Percentiles rank a stretch among this genome's conserved stretches.
Evolutionary conservation across 768 basidiomycete species (phyloP).

Genomic region (Trametes cubensis): DNA sequence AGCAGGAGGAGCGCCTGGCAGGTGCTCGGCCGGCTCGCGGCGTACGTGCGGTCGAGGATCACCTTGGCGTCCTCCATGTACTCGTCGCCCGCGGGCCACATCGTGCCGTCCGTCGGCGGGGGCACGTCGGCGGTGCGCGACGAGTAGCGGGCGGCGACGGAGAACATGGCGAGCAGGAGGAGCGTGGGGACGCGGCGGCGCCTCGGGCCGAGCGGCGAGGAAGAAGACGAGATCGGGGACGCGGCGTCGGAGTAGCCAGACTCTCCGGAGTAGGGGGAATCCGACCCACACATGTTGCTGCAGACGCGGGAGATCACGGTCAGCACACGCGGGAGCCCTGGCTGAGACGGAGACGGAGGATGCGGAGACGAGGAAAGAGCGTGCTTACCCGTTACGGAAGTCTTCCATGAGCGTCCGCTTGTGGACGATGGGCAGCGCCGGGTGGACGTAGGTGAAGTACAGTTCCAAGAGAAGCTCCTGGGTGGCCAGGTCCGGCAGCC

Average conservation of each 20-base stretch:
- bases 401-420: slow-evolving; percentile 68
- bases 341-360: neutral
- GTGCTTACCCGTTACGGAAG: slow-evolving; percentile 45
- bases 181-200: slow-evolving; percentile 59
- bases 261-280: slow-evolving; percentile 37
- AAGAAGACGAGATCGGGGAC: slow-evolving; percentile 31
- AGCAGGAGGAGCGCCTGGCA: slow-evolving; percentile 80
- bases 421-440: slow-evolving; percentile 75
- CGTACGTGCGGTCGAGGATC: slow-evolving; percentile 66
- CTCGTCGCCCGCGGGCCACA: slow-evolving; percentile 82
- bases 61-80: slow-evolving; percentile 70
- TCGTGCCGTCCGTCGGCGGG: slow-evolving; percentile 51
- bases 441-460: slow-evolving; percentile 84
- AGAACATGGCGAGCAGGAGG: slow-evolving; percentile 81
- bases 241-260: slow-evolving; percentile 30
- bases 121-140: slow-evolving; percentile 32
- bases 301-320: neutral
- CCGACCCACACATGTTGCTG: slow-evolving; percentile 27
- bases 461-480: slow-evolving; percentile 74
- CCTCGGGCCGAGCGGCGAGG: slow-evolving; percentile 45
- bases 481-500: slow-evolving; percentile 56
- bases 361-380: neutral
- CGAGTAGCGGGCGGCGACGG: slow-evolving; percentile 77
- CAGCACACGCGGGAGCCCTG: neutral
- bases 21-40: slow-evolving; percentile 71